These are phyloP conservation scores for Karstenula rhodostoma DNA, from an alignment of 2,329 filamentous ascomycete species.

Conservation along the genomic window DNA sequence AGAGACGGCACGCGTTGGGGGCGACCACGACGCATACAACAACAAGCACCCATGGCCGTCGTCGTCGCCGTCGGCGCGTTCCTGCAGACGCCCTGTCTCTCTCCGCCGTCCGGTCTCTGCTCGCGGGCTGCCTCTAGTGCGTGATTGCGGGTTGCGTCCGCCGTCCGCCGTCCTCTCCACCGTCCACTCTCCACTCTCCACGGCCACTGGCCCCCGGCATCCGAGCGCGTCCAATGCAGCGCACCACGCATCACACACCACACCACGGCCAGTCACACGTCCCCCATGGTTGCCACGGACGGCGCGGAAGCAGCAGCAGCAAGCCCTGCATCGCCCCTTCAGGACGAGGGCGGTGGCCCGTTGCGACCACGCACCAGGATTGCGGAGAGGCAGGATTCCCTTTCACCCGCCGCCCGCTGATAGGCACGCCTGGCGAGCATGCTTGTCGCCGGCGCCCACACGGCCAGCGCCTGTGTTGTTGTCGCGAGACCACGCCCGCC, in stretches of 20 bases:
- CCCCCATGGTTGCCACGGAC: neutral
- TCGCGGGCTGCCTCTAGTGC: neutral
- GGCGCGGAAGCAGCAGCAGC: constrained; percentile 3
- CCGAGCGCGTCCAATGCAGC: constrained; percentile 6
- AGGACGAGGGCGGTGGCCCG: constrained; percentile 11
- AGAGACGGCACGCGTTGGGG: no score
- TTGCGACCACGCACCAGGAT: constrained; percentile 13
- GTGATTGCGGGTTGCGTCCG: constrained; percentile 9
- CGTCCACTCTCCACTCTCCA: no score
- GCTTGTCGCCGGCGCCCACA: neutral
- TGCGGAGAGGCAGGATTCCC: constrained; percentile 13
- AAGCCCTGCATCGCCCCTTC: constrained; percentile 10
- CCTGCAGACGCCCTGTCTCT: constrained; percentile 8
- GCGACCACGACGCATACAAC: no score
- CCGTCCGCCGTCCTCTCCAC: neutral
- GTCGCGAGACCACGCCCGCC: neutral
- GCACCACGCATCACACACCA: no score
- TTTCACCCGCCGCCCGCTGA: constrained; percentile 9
- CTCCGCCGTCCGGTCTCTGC: neutral
- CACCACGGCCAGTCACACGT: constrained; percentile 8
- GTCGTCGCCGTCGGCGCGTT: neutral
- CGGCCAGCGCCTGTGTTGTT: neutral
- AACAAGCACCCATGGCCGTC: neutral
- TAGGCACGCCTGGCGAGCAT: constrained; percentile 7
- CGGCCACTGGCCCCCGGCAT: constrained; percentile 11